Percentiles rank a stretch among this genome's conserved stretches.
These are phyloP conservation scores for Ballota nigra DNA, from an alignment of 257 asterid species.

Conservation along the genomic window DNA sequence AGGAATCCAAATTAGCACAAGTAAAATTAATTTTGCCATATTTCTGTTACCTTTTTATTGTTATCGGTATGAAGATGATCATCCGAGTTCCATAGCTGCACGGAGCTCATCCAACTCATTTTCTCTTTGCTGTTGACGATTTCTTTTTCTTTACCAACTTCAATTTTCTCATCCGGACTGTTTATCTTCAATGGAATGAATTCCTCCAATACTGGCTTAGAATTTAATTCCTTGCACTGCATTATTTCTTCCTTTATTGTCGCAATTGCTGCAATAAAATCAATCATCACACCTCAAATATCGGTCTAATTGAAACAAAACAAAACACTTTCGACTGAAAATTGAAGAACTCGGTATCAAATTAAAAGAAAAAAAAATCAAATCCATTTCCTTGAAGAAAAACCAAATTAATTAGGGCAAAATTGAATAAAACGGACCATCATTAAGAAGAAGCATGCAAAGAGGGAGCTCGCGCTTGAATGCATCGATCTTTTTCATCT, in stretches of 20 bases:
- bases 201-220: constrained; percentile 41
- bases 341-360: no score
- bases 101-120: constrained; percentile 80
- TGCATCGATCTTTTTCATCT: constrained; percentile 84
- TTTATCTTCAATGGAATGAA: constrained; percentile 48
- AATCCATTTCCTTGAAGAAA: no score
- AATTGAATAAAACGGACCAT: constrained; percentile 40
- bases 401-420: background rate
- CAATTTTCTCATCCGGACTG: constrained; percentile 20
- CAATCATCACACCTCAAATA: background rate
- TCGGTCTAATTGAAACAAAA: background rate
- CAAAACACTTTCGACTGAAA: no score
- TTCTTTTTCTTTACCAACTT: constrained; percentile 15
- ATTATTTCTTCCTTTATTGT: constrained; percentile 30
- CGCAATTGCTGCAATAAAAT: constrained; percentile 35
- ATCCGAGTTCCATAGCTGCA: constrained; percentile 73
- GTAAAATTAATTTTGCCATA: background rate
- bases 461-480: constrained; percentile 85
- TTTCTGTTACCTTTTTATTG: constrained; percentile 43
- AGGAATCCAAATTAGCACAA: background rate
- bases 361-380: background rate
- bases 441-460: constrained; percentile 59
- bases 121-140: constrained; percentile 29
- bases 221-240: constrained; percentile 29
- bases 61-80: constrained; percentile 5